Evolutionary conservation across 305 asterid genomes (phyloP).

Genomic region (Solanum hybrid): DNA sequence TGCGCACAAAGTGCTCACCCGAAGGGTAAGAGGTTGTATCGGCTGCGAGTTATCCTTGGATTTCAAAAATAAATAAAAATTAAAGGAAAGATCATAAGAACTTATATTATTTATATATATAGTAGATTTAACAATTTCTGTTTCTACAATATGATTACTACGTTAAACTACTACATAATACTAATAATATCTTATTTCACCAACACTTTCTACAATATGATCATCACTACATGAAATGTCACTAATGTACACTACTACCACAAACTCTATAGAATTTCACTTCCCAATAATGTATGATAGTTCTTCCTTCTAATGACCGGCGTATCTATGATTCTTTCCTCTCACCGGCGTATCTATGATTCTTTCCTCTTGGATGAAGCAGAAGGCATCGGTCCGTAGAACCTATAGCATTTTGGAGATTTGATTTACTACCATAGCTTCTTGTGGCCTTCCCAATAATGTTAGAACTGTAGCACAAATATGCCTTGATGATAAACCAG

Average conservation of each 20-base stretch:
- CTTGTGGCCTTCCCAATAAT: conserved; percentile 48
- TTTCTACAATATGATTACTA: not conserved
- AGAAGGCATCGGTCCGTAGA: not conserved
- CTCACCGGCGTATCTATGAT: not conserved
- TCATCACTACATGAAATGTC: not conserved
- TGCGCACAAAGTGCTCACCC: not conserved
- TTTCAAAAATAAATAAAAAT: no score
- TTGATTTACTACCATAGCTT: conserved; percentile 38
- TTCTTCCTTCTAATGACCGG: not conserved
- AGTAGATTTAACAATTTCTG: not conserved
- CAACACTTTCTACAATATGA: not conserved
- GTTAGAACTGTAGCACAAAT: conserved; percentile 58
- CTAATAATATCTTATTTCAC: not conserved
- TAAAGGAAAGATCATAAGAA: not conserved
- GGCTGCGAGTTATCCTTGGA: not conserved
- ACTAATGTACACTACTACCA: not conserved
- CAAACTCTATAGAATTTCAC: not conserved
- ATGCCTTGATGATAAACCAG: conserved; percentile 60
- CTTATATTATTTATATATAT: no score
- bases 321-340: not conserved
- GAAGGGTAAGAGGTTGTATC: not conserved
- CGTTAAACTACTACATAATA: not conserved
- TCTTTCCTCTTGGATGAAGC: not conserved
- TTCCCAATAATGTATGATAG: conserved; percentile 38
- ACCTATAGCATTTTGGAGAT: not conserved